Evolutionary conservation across 257 asterid species (phyloP).

Genomic region (Anisodus tanguticus): DNA sequence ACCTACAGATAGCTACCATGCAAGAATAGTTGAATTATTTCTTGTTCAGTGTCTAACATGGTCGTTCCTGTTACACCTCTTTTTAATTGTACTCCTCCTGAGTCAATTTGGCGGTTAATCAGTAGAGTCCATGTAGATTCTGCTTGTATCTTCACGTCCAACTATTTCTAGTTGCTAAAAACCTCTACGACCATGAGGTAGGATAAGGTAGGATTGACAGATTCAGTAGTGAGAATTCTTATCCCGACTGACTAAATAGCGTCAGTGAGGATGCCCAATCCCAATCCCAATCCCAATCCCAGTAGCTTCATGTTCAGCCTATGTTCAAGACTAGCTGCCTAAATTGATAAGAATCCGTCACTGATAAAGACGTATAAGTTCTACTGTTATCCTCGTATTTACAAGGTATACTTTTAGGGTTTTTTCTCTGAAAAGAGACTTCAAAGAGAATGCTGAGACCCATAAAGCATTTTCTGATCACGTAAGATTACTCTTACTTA

Average conservation of each 20-base stretch:
- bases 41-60: not conserved
- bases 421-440: not conserved
- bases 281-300: not conserved
- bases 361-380: not conserved
- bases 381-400: not conserved
- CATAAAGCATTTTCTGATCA: not conserved
- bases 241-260: not conserved
- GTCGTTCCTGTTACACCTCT: not conserved
- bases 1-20: not conserved
- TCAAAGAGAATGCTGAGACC: slow-evolving; percentile 9
- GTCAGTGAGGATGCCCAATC: not conserved
- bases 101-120: not conserved
- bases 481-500: not conserved
- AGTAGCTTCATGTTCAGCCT: no score
- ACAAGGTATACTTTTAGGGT: not conserved
- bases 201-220: not conserved
- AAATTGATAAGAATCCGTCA: no score
- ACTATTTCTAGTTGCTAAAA: slow-evolving; percentile 17
- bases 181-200: slow-evolving; percentile 4
- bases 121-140: not conserved
- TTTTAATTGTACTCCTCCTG: slow-evolving; percentile 4
- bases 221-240: not conserved
- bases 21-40: not conserved
- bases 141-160: not conserved
- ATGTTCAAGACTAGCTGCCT: no score